Evolutionary conservation across 768 basidiomycete genomes (phyloP).

Genomic region (Podaxis pistillaris): DNA sequence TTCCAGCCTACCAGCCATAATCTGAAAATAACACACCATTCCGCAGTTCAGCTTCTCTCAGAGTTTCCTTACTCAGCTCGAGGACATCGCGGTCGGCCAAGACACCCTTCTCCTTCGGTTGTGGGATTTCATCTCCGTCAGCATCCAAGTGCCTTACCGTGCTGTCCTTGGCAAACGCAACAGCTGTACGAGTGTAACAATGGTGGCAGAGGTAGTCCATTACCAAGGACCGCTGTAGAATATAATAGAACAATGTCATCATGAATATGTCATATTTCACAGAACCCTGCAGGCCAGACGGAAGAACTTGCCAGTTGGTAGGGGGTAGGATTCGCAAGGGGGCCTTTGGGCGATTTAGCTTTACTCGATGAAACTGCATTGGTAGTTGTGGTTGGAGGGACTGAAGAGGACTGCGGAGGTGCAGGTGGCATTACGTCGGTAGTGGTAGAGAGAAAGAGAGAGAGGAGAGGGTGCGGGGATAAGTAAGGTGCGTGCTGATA

Average conservation of each 20-base stretch:
- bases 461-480: not conserved
- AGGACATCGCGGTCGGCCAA: slow-evolving; percentile 23
- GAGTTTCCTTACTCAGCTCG: slow-evolving; percentile 28
- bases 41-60: slow-evolving; percentile 9
- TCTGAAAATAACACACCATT: slow-evolving; percentile 1
- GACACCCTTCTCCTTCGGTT: slow-evolving; percentile 20
- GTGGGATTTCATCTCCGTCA: slow-evolving; percentile 66
- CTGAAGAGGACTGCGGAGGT: not conserved
- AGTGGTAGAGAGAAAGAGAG: slow-evolving; percentile 1
- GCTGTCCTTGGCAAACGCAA: slow-evolving; percentile 64
- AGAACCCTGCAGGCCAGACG: not conserved
- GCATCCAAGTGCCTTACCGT: slow-evolving; percentile 60
- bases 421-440: slow-evolving; percentile 2
- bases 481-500: not conserved
- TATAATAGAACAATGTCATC: slow-evolving; percentile 1
- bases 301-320: slow-evolving; percentile 41
- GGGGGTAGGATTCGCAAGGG: slow-evolving; percentile 34
- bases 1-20: not conserved
- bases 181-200: slow-evolving; percentile 70
- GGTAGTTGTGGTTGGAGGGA: not conserved
- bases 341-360: slow-evolving; percentile 3
- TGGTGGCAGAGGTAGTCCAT: slow-evolving; percentile 77
- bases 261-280: not conserved
- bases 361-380: not conserved
- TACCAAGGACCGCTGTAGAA: slow-evolving; percentile 58